A percentile compares a stretch with the other conserved stretches of the same genome.
phyloP scores from a whole-genome alignment of 345 rosid genomes.

The Populus simonii region DNA sequence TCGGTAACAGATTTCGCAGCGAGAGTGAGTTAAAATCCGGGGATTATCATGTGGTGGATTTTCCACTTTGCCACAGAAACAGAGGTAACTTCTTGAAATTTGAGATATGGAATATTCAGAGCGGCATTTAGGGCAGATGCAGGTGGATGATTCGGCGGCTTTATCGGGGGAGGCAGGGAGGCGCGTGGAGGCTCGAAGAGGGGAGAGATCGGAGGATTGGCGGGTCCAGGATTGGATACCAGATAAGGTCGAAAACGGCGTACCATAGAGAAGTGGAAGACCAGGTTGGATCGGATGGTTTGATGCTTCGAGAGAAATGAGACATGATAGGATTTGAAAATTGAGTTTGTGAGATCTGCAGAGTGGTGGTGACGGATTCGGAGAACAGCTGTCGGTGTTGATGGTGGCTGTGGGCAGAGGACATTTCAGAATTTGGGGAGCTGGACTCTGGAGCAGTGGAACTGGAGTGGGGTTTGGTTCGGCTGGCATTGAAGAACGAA shows the following conservation, averaged over 20 bases:
- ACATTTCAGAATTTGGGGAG: conserved; percentile 28
- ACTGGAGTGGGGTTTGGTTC: not conserved
- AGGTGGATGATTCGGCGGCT: conserved; percentile 49
- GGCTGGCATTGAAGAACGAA: not conserved
- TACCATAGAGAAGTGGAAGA: conserved; percentile 75
- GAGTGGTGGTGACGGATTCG: conserved; percentile 54
- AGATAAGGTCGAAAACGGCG: conserved; percentile 75
- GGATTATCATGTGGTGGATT: conserved; percentile 72
- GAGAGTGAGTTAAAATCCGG: conserved; percentile 89
- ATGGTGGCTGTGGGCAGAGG: conserved; percentile 20
- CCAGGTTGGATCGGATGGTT: conserved; percentile 80
- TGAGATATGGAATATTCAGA: conserved; percentile 48
- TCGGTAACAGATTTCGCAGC: conserved; percentile 73
- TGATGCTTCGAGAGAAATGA: conserved; percentile 89
- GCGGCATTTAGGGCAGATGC: conserved; percentile 94
- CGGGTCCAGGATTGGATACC: conserved; percentile 97
- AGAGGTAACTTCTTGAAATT: conserved; percentile 60
- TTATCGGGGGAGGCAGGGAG: conserved; percentile 48
- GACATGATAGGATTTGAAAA: conserved; percentile 77
- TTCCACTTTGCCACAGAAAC: conserved; percentile 78
- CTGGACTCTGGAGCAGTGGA: too few relatives aligned
- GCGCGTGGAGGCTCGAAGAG: conserved; percentile 61
- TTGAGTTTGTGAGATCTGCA: conserved; percentile 64
- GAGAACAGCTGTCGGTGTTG: conserved; percentile 11
- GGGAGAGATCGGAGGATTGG: conserved; percentile 65